Base-by-base conservation (phyloP, 352 stramenopile species). In the Phytophthora capsici region DNA sequence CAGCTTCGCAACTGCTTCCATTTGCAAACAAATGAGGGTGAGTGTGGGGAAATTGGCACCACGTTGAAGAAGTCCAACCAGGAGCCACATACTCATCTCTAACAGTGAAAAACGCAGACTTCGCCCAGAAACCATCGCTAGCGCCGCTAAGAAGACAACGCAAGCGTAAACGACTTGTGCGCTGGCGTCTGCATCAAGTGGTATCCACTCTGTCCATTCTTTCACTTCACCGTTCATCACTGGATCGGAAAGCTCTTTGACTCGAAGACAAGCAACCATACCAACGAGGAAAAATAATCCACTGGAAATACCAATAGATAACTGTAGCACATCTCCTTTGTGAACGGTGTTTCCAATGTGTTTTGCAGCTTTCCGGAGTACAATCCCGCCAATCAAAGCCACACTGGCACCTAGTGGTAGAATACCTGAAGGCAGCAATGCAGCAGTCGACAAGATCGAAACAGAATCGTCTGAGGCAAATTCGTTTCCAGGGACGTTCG, bases 381-480 rank as follows among this genome's bases (percentile, higher is more conserved):
- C 72, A n/a, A 78, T 5, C 4, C 56, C 56, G 13, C 45, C 83
- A 51, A 93, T 82, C 9, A 80, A 57, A 10, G 43, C 37, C 8
- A 85, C 57, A 19, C 59, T 84, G 7, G 63, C 48, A 28, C 55
- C 50, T 0, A 69, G 26, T 3, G 75, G 75, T 7, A 87, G 23
- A 3, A 64, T 20, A 19, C 51, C 50, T 30, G 38, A 41, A 4
- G 64, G 28, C 23, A 94, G 16, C 14, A 92, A 48, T 8, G 84
- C 67, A 13, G 71, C 78, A 7, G 87, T 97, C 14, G 80, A 94
- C 26, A 90, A 76, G 40, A 95, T 90, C 7, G 88, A 94, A 10
- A 93, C 69, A 3, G 85, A 94, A 46, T 96, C 79, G 26, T 96
- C 86, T 8, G 62, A 66, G 2, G 84, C 88, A 56, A 94, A 94